Evolutionary conservation across 2,329 filamentous ascomycete species (phyloP).

Genomic region (Ophiostoma fasciatum): DNA sequence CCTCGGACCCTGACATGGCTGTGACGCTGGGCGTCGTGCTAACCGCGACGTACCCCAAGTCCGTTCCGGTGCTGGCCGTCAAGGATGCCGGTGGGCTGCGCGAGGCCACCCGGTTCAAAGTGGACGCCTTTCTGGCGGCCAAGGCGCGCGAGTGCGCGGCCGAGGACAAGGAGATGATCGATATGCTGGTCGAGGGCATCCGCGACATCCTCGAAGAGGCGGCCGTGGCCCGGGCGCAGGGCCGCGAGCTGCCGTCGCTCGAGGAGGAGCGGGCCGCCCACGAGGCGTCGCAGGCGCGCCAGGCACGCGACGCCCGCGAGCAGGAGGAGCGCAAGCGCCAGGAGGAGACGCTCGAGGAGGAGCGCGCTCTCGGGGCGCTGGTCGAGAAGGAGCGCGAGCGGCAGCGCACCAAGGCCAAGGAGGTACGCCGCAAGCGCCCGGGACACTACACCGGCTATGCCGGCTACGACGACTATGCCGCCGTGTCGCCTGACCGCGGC

Average conservation of each 20-base stretch:
- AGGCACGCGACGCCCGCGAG: constrained; percentile 38
- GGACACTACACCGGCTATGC: constrained; percentile 27
- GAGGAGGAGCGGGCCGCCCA: constrained; percentile 80
- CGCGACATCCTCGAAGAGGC: constrained; percentile 74
- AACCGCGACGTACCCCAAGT: constrained; percentile 83
- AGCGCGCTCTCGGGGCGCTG: constrained; percentile 54
- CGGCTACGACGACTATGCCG: no score
- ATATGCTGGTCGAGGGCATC: constrained; percentile 52
- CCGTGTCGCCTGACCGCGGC: constrained; percentile 21
- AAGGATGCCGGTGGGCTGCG: constrained; percentile 50
- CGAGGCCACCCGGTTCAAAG: constrained; percentile 54
- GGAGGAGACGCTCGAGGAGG: constrained; percentile 50
- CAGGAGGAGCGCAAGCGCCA: constrained; percentile 36
- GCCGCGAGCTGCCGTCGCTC: constrained; percentile 65
- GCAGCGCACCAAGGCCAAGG: constrained; percentile 47
- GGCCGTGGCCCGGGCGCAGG: constrained; percentile 60
- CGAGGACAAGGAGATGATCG: constrained; percentile 43
- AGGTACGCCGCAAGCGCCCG: constrained; percentile 47
- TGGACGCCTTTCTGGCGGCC: constrained; percentile 48
- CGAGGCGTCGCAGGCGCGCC: constrained; percentile 45
- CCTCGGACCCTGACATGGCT: constrained; percentile 55
- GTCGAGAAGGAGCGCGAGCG: constrained; percentile 58
- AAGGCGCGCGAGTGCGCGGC: constrained; percentile 38
- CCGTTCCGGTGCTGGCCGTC: constrained; percentile 56
- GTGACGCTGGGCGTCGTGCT: constrained; percentile 65